Conservation (phyloP, 176 grass and related monocot genomes). For the Ensete glaucum region DNA sequence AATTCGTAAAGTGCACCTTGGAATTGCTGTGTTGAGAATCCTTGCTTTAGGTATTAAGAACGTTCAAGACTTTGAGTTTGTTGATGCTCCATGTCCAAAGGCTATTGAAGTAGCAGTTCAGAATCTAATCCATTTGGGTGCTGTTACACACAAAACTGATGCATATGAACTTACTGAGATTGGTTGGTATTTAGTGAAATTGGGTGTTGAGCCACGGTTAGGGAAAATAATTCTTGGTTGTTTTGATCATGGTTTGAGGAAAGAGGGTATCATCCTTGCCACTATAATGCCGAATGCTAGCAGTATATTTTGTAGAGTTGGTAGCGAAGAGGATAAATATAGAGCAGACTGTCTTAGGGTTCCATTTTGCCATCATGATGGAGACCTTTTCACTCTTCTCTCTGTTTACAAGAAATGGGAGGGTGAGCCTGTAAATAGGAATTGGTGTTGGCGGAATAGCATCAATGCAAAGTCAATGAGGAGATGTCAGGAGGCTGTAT, state of each 20-base stretch:
- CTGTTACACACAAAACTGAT: slow-evolving; percentile 35
- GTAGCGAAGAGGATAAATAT: slow-evolving; percentile 66
- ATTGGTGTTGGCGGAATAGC: slow-evolving; percentile 96
- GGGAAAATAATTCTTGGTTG: slow-evolving; percentile 96
- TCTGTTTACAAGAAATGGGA: slow-evolving; percentile 98
- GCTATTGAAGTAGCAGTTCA: slow-evolving; percentile 56
- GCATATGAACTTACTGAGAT: slow-evolving; percentile 58
- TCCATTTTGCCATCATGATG: slow-evolving; percentile 71
- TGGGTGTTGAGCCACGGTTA: slow-evolving; percentile 74
- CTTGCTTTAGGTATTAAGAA: slow-evolving; percentile 65
- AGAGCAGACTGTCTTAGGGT: slow-evolving; percentile 78
- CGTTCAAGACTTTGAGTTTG: slow-evolving; percentile 67
- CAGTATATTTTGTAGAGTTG: slow-evolving; percentile 96
- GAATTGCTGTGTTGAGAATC: slow-evolving; percentile 71
- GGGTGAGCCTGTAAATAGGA: slow-evolving; percentile 46
- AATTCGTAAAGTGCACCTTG: slow-evolving; percentile 91
- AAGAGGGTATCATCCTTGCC: slow-evolving; percentile 81
- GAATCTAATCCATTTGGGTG: slow-evolving; percentile 79
- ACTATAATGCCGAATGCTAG: slow-evolving; percentile 92
- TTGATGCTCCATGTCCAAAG: slow-evolving; percentile 76
- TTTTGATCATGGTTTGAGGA: slow-evolving; percentile 49
- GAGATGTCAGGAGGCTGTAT: slow-evolving; percentile 71
- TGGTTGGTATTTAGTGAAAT: slow-evolving; percentile 58
- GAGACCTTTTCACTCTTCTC: slow-evolving; percentile 89
- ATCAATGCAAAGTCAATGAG: slow-evolving; percentile 91